Percentiles rank a stretch among this genome's conserved stretches.
Evolutionary conservation across 495 filamentous ascomycete species (phyloP).

Genomic region (Xylaria grammica): DNA sequence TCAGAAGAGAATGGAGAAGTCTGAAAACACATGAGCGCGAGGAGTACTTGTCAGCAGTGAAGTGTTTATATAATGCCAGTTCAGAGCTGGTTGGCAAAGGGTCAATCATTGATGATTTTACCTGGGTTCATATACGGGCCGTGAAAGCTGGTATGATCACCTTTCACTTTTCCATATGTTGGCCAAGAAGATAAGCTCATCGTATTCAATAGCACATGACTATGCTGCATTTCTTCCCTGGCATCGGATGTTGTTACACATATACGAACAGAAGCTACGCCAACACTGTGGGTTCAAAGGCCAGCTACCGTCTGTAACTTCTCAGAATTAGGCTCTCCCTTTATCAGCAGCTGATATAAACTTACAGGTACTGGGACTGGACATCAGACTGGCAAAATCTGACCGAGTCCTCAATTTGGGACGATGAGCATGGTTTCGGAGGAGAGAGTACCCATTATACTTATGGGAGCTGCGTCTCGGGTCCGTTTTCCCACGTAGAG

Average conservation of each 20-base stretch:
- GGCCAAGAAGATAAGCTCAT: not conserved
- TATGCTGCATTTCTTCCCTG: not conserved
- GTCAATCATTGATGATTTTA: not conserved
- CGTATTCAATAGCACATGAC: not conserved
- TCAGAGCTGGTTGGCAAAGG: not conserved
- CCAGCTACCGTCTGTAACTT: not conserved
- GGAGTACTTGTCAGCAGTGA: not conserved
- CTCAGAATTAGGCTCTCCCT: not conserved
- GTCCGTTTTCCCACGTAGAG: not conserved
- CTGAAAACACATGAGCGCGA: not conserved
- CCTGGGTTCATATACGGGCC: not conserved
- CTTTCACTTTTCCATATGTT: not conserved
- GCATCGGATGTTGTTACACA: not conserved
- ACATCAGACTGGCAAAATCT: not conserved
- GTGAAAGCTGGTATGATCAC: not conserved
- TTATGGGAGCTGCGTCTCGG: not conserved
- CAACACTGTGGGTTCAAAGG: not conserved
- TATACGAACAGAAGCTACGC: not conserved
- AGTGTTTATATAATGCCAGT: not conserved
- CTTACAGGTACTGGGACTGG: not conserved
- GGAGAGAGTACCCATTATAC: not conserved
- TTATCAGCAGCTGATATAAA: not conserved
- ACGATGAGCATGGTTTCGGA: not conserved
- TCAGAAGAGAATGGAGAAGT: not conserved
- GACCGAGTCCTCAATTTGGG: not conserved